Evolutionary conservation across 306 rosid species (phyloP), one percentile per base, ranked within the genome.

Genomic region (Fagus crenata): DNA sequence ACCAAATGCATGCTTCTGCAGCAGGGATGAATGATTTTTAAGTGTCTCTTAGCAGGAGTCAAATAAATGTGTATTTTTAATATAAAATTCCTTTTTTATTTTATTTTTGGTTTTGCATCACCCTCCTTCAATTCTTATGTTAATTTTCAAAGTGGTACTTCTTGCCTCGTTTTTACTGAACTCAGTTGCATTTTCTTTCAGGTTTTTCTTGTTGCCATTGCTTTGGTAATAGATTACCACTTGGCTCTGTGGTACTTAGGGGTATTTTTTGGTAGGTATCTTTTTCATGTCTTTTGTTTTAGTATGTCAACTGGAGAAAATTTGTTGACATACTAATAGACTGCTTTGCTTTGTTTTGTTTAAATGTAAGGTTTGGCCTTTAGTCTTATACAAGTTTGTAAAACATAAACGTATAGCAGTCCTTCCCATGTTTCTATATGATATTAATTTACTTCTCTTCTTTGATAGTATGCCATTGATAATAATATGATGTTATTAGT

Each of bases 191-290:
- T 76, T 72, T 64, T 80, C 58, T n/a, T 87, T 67, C 96, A 95
- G 98, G 78, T 89, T 85, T 90, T 92, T 80, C 89, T 92, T 64
- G 75, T 90, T 74, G 87, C 79, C 36, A 86, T 95, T 61, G 84
- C 97, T 84, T 76, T 79, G 53, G 85, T 89, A 37, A 78, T 95
- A 95, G 97, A 95, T 77, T 83, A 89, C 81, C 83, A 92, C 80
- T 80, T 95, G 84, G 89, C 96, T 28, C 58, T 90, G n/a, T 92
- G 96, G 96, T 95, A 90, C 73, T 37, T 87, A 51, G 81, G 85
- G 56, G 85, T 80, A 49, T 90, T 95, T 78, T 69, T 86, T 82
- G 97, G 98, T 92, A 79, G 74, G 90, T 75, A 37, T 59, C 75
- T 86, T 72, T 17, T 28, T 73, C 39, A 31, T 77, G 15, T 80